These are phyloP conservation scores for Leishmania braziliensis DNA, from an alignment of 208 protist genomes.

Conservation along the genomic window DNA sequence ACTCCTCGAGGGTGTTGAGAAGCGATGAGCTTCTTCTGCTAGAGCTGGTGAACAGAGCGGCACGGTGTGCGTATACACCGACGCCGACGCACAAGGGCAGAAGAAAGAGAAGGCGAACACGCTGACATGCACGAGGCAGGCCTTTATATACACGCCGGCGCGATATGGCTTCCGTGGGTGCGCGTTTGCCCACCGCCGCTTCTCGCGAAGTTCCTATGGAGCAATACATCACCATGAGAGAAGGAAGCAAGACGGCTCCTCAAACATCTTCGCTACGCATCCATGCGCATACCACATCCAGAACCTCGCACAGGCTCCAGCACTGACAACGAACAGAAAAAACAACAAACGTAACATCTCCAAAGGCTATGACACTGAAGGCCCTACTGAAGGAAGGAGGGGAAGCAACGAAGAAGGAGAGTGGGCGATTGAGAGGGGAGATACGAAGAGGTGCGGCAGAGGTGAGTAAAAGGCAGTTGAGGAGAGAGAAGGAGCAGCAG, in stretches of 20 bases:
- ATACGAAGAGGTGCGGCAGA: neutral
- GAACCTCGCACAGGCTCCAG: neutral
- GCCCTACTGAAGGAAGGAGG: conserved; percentile 12
- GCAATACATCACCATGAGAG: conserved; percentile 23
- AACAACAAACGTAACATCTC: conserved; percentile 10
- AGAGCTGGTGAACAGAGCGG: neutral
- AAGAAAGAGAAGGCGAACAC: neutral
- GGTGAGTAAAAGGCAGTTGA: neutral
- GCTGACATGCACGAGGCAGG: neutral
- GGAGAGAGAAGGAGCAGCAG: neutral
- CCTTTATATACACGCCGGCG: neutral
- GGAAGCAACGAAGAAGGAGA: conserved; percentile 6
- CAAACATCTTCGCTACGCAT: conserved; percentile 29
- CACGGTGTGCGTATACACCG: neutral
- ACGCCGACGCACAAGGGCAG: neutral
- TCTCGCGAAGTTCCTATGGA: conserved; percentile 62
- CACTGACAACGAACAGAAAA: neutral
- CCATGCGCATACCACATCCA: neutral
- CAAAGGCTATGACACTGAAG: conserved; percentile 62
- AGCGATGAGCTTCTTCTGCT: neutral
- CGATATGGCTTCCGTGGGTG: neutral
- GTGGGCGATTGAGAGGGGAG: neutral
- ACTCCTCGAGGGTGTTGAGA: neutral
- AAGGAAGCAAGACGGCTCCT: conserved; percentile 8
- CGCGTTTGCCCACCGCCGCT: neutral